A percentile compares a stretch with the other conserved stretches of the same genome.
Evolutionary conservation across 768 basidiomycete genomes (phyloP).

Genomic region (Termitomyces sp.): DNA sequence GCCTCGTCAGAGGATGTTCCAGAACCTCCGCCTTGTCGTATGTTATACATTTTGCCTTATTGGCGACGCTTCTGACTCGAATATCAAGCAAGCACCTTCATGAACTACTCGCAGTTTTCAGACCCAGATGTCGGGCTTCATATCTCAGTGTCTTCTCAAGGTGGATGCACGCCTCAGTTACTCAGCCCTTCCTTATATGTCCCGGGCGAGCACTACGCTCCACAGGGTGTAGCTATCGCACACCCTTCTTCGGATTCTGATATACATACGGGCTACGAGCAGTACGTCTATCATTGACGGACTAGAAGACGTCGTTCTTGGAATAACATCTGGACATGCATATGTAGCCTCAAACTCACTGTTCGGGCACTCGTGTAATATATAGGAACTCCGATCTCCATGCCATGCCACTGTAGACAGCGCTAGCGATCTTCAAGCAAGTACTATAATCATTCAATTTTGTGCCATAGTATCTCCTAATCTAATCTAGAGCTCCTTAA

Average conservation of each 20-base stretch:
- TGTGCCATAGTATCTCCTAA: constrained; percentile 1
- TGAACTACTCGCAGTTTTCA: constrained; percentile 1
- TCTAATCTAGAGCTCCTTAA: constrained; percentile 4
- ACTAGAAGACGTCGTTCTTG: neutral
- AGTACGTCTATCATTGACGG: constrained; percentile 2
- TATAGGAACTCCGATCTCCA: constrained; percentile 3
- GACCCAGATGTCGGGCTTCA: constrained; percentile 1
- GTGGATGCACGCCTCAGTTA: constrained; percentile 8
- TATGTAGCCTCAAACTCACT: neutral
- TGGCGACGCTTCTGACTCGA: neutral
- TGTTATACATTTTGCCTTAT: constrained; percentile 2
- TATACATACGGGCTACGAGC: constrained; percentile 5
- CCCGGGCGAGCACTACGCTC: constrained; percentile 1
- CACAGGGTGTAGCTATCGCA: constrained; percentile 2
- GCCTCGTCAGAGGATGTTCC: constrained; percentile 16
- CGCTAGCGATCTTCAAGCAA: neutral
- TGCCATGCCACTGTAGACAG: neutral
- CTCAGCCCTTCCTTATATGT: constrained; percentile 2
- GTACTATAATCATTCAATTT: neutral
- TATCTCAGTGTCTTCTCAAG: constrained; percentile 1
- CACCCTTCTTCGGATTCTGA: constrained; percentile 6
- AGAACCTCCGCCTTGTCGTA: constrained; percentile 10
- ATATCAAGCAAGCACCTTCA: neutral
- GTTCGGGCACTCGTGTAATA: neutral
- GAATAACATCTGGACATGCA: neutral